Evolutionary conservation across 1,284 basidiomycete species (phyloP), one percentile per base, ranked within the genome.

Genomic region (Boletus holoroseus): DNA sequence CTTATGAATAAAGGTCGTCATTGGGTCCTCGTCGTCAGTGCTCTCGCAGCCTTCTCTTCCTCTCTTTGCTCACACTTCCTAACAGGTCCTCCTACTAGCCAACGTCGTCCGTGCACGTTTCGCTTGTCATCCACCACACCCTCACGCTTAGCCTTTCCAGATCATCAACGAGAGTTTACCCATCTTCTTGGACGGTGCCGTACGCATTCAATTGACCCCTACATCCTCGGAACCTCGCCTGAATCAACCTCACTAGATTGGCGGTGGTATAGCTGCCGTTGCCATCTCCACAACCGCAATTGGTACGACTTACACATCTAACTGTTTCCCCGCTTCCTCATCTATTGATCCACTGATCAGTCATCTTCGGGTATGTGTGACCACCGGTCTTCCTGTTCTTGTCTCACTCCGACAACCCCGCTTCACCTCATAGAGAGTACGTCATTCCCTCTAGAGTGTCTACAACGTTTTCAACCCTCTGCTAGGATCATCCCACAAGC

Each of bases 121-220:
- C 43, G 8, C 28, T 27, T 8, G 3, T 27, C 15, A 8, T 5
- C 3, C 13, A 9, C 31, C 32, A 13, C 7, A 3, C 37, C 32
- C 53, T 62, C 42, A 62, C 59, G 30, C 38, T 1, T 50, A 13
- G 30, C 15, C 20, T 56, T 36, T 34, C 3, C 55, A 87, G 89
- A 84, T 94, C 59, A 80, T 94, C 57, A 94, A 94, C 66, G 92
- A 94, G 68, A 91, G 87, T 64, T 79, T 98, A 45, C 94, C 94
- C 20, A 94, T 97, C 56, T 95, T 97, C 67, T 74, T 96, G 42
- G 92, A 98, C 63, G 87, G 83, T 57, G 88, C 94, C 15, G 85
- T 90, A 67, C 54, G 83, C 64, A 18, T 43, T 20, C 28, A 27
- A 11, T 7, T 12, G 15, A 40, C 15, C 3, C 18, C 12, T 15